These are phyloP conservation scores for Peribolospora baueri DNA, from an alignment of 768 basidiomycete genomes.

Conservation along the genomic window DNA sequence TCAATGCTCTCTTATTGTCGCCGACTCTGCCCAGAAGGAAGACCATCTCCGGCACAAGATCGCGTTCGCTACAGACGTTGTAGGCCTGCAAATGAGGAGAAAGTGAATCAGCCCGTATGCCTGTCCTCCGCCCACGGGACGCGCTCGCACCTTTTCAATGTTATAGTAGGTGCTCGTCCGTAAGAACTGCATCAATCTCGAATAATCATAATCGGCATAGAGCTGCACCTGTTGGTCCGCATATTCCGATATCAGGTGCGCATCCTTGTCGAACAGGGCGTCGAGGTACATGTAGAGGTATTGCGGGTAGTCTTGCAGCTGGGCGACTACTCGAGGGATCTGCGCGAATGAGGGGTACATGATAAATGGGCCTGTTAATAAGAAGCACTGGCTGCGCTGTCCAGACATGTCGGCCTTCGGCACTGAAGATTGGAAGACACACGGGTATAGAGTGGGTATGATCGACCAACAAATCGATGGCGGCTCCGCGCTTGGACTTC, in stretches of 20 bases:
- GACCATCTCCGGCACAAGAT: constrained; percentile 87
- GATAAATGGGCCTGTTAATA: neutral
- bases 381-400: neutral
- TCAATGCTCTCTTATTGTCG: constrained; percentile 81
- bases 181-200: constrained; percentile 65
- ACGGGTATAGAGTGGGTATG: constrained; percentile 93
- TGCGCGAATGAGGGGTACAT: constrained; percentile 16
- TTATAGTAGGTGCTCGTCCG: constrained; percentile 77
- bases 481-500: constrained; percentile 32
- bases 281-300: constrained; percentile 88
- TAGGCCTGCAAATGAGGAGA: constrained; percentile 37
- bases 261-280: constrained; percentile 64
- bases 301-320: constrained; percentile 45
- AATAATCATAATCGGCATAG: constrained; percentile 64
- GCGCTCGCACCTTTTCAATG: constrained; percentile 40
- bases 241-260: constrained; percentile 51
- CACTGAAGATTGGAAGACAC: constrained; percentile 14
- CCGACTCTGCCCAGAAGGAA: constrained; percentile 94
- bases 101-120: neutral
- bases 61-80: constrained; percentile 53
- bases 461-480: constrained; percentile 67
- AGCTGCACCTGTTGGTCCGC: constrained; percentile 73
- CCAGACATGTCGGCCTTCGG: neutral
- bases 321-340: constrained; percentile 70
- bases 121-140: too few species aligned